These are phyloP conservation scores for Plectranthus barbatus DNA, from an alignment of 257 asterid genomes.

Conservation along the genomic window DNA sequence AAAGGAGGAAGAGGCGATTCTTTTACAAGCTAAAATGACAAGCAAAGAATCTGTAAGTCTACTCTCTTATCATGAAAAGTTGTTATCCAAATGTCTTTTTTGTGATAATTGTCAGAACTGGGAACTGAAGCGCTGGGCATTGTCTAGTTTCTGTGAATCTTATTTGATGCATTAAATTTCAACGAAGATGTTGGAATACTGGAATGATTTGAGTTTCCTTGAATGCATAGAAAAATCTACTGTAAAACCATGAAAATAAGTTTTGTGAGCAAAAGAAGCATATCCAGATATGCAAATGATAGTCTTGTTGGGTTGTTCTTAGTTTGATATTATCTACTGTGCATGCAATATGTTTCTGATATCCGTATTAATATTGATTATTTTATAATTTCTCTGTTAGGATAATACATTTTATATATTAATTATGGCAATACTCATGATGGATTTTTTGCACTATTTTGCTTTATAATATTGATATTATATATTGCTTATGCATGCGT, in stretches of 20 bases:
- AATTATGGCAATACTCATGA: not conserved
- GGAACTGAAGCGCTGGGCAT: not conserved
- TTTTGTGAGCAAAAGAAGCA: not conserved
- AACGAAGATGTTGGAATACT: not conserved
- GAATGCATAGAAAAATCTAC: not conserved
- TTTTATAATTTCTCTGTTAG: not conserved
- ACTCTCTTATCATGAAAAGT: not conserved
- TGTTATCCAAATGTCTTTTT: not conserved
- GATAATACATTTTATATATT: not conserved
- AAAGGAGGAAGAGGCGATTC: slow-evolving; percentile 71
- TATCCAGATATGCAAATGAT: not conserved
- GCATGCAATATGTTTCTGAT: not conserved
- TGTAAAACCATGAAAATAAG: not conserved
- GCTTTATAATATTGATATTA: not conserved
- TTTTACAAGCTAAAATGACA: slow-evolving; percentile 56
- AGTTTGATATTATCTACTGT: not conserved
- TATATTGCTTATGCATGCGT: not conserved
- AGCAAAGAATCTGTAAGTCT: slow-evolving; percentile 70
- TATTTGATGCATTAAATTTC: not conserved
- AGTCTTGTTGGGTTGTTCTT: not conserved
- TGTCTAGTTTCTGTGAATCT: not conserved
- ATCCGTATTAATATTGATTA: not conserved
- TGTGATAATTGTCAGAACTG: not conserved
- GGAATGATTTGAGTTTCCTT: not conserved
- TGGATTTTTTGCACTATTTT: not conserved